A percentile compares a stretch with the other conserved stretches of the same genome.
phyloP scores from a whole-genome alignment of 169 alveolate species.

The Cryptosporidium ubiquitum region DNA sequence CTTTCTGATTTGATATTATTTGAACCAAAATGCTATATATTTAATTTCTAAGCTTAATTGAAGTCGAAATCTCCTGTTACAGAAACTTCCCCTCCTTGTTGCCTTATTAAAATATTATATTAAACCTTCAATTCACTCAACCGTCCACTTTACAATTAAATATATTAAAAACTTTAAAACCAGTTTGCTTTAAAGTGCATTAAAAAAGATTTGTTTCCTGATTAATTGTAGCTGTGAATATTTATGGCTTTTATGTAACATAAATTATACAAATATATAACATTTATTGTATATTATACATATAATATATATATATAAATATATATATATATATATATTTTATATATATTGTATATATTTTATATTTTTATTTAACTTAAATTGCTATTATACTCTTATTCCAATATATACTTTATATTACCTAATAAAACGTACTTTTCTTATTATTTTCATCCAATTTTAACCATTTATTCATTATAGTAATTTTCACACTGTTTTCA shows the following conservation, averaged over 20 bases:
- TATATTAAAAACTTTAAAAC: constrained; percentile 4
- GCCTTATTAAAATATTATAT: background rate
- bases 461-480: background rate
- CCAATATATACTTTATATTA: background rate
- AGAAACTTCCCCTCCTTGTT: background rate
- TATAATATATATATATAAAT: background rate
- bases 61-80: background rate
- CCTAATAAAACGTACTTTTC: background rate
- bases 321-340: background rate
- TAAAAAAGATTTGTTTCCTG: background rate
- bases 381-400: background rate
- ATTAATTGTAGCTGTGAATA: background rate
- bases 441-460: background rate
- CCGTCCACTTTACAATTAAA: background rate
- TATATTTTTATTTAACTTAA: background rate
- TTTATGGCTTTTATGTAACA: too few relatives aligned
- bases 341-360: background rate
- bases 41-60: background rate
- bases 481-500: background rate
- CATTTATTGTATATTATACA: background rate
- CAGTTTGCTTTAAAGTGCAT: background rate
- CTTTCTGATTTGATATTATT: background rate
- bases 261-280: too few relatives aligned
- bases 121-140: background rate
- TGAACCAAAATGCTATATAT: background rate